Evolutionary conservation across 768 basidiomycete species (phyloP), one percentile per base, ranked within the genome.

Genomic region (Serendipita sp.): DNA sequence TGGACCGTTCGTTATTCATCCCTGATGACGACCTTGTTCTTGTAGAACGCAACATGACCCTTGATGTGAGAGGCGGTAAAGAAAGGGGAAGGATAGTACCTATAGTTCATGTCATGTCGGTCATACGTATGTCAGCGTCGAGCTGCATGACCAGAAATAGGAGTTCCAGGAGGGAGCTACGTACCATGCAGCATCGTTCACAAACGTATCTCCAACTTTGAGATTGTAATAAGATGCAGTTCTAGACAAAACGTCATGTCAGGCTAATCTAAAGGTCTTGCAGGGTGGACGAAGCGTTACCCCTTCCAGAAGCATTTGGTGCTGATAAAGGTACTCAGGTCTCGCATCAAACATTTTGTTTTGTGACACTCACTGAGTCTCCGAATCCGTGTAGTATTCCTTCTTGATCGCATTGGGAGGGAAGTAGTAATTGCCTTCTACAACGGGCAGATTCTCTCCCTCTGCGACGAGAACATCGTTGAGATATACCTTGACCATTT

Each of bases 21-120:
- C 51, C 32, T 30, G 41, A 69, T 44, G 30, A 66, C 67, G n/a
- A 69, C 66, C 48, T 70, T 71, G 65, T 82, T 87, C 79, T 88
- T 88, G 77, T 91, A 87, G 71, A 91, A 89, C 0, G 88, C 89
- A 24, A 89, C 77, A 70, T 84, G 82, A 7, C 77, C 77, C 71
- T 86, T 79, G 70, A 90, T 86, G 3, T 79, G 70, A 56, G 81
- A 76, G 0, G 87, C 88, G 67, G 78, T 79, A 3, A 79, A 74
- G 32, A 77, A 80, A 0, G 85, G 75, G 1, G 77, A 63, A 0
- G 86, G 81, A 69, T 89, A 89, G 69, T 83, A 86, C 86, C 87
- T 87, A 66, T n/a, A 46, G 38, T 41, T 48, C 47, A 24, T 24
- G 24, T 48, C 47, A 24, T 24, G 24, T 34, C 47, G 64, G 56